These are phyloP conservation scores for Hygrophoropsis aurantiaca DNA, from an alignment of 768 basidiomycete genomes.

Conservation along the genomic window DNA sequence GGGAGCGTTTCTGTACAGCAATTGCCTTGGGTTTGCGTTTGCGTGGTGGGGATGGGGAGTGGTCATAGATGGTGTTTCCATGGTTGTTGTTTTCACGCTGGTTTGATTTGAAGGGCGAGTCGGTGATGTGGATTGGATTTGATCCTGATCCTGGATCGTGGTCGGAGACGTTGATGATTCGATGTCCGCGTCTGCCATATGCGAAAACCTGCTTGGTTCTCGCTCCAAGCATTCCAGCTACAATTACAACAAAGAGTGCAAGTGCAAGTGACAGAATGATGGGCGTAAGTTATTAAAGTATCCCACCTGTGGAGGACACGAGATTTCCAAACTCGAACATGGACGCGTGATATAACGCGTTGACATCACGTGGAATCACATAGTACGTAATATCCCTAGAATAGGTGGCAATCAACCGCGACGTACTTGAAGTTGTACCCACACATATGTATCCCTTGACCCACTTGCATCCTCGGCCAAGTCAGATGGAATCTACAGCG, in stretches of 20 bases:
- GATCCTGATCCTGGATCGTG: conserved; percentile 25
- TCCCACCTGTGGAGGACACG: no score
- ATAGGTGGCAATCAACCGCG: no score
- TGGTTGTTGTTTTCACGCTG: conserved; percentile 3
- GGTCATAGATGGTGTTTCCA: conserved; percentile 19
- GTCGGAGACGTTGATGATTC: conserved; percentile 52
- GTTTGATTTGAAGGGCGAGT: not conserved
- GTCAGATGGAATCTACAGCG: no score
- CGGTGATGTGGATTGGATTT: conserved; percentile 16
- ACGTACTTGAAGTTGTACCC: no score
- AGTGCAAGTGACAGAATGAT: not conserved
- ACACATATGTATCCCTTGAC: no score
- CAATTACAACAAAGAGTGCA: not conserved
- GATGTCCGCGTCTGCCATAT: conserved; percentile 63
- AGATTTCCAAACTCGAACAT: no score
- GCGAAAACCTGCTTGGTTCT: conserved; percentile 65
- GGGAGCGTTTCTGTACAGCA: conserved; percentile 9
- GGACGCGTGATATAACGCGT: no score
- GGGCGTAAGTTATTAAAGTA: no score
- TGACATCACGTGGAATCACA: no score
- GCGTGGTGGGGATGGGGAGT: conserved; percentile 20
- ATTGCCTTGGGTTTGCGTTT: conserved; percentile 10
- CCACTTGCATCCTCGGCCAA: no score
- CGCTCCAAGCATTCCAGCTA: conserved; percentile 49
- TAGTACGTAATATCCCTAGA: no score